Evolutionary conservation across 2,329 filamentous ascomycete species (phyloP).

Genomic region (Didymella lethalis): DNA sequence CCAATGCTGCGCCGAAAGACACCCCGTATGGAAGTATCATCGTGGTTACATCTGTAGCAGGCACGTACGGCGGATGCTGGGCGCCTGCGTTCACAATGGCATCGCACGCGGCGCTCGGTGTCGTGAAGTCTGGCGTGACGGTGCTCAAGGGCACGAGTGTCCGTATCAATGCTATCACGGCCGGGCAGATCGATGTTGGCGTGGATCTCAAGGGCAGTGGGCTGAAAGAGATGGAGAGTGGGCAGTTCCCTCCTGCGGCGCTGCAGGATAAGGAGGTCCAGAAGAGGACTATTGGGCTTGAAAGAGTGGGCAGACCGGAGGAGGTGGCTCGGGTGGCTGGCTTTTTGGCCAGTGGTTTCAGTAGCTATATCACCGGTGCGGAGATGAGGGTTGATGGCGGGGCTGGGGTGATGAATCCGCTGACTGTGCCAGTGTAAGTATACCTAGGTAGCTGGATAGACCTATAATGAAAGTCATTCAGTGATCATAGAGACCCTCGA

Average conservation of each 20-base stretch:
- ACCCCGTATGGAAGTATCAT: constrained; percentile 68
- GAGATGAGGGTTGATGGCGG: constrained; percentile 71
- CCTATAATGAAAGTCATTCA: not conserved
- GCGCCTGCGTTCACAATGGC: constrained; percentile 68
- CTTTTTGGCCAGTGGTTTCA: constrained; percentile 69
- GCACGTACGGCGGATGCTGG: constrained; percentile 66
- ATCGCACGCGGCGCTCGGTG: constrained; percentile 67
- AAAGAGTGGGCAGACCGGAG: constrained; percentile 64
- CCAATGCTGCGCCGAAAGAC: constrained; percentile 68
- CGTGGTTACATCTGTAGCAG: constrained; percentile 66
- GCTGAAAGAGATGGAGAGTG: constrained; percentile 55
- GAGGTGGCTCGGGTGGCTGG: constrained; percentile 69
- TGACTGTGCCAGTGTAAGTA: constrained; percentile 48
- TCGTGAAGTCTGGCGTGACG: constrained; percentile 66
- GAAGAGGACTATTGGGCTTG: constrained; percentile 63
- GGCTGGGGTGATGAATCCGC: constrained; percentile 54
- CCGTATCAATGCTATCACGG: constrained; percentile 64
- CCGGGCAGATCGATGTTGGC: constrained; percentile 58
- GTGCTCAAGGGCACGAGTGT: constrained; percentile 66
- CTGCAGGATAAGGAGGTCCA: constrained; percentile 61
- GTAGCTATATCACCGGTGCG: constrained; percentile 67
- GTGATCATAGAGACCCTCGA: not conserved
- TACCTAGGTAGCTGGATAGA: not conserved
- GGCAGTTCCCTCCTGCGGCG: constrained; percentile 64
- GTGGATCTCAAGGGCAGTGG: constrained; percentile 53